phyloP scores from a whole-genome alignment of 495 filamentous ascomycete genomes.

The Annulohypoxylon bovei region DNA sequence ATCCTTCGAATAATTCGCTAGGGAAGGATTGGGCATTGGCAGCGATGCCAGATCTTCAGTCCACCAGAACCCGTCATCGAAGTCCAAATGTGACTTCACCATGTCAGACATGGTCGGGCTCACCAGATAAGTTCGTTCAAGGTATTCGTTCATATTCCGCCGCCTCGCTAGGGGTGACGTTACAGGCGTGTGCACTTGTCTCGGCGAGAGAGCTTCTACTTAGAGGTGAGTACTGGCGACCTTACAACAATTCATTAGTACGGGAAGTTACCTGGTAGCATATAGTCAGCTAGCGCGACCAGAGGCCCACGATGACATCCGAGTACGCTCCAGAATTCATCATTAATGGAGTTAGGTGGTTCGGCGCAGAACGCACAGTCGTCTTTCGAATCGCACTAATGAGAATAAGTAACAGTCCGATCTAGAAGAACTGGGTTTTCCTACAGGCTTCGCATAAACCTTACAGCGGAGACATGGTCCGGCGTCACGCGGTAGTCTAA shows the following conservation, averaged over 20 bases:
- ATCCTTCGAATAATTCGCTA: constrained; percentile 54
- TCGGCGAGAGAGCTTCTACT: constrained; percentile 54
- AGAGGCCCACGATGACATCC: constrained; percentile 59
- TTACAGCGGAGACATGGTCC: constrained; percentile 59
- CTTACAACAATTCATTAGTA: background rate
- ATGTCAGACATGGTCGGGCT: constrained; percentile 49
- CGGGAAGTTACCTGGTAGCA: constrained; percentile 54
- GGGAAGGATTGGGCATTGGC: constrained; percentile 55
- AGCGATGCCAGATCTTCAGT: constrained; percentile 59
- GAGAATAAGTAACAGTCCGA: constrained; percentile 18
- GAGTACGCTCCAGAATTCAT: constrained; percentile 57
- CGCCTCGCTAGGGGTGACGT: constrained; percentile 59
- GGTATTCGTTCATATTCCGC: constrained; percentile 61
- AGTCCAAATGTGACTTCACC: constrained; percentile 57
- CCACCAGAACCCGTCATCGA: constrained; percentile 63
- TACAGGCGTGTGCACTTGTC: constrained; percentile 59
- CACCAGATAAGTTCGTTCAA: constrained; percentile 56
- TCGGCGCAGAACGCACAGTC: constrained; percentile 56
- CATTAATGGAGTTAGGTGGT: constrained; percentile 43
- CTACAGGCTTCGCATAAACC: constrained; percentile 52
- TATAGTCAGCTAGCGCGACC: constrained; percentile 53
- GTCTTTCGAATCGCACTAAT: constrained; percentile 59
- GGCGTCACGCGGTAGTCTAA: constrained; percentile 55
- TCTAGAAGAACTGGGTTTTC: constrained; percentile 1
- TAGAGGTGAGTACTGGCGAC: constrained; percentile 13